A percentile compares a stretch with the other conserved stretches of the same genome.
phyloP scores from a whole-genome alignment of 805 yeast genomes.

The Jamesozyma piceae region DNA sequence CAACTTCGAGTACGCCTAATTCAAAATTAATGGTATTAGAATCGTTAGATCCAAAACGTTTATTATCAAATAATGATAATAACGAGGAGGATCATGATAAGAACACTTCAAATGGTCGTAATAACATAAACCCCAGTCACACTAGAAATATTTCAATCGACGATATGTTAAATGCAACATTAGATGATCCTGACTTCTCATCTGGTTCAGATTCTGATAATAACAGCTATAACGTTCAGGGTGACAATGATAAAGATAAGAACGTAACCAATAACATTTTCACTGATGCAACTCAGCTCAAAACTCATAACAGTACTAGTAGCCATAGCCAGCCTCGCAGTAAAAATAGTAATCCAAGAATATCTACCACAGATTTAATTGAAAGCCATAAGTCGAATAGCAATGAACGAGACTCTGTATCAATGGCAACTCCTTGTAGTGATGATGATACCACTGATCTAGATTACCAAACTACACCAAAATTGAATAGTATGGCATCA shows the following conservation, averaged over 20 bases:
- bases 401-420: background rate
- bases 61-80: background rate
- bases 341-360: background rate
- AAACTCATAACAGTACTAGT: background rate
- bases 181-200: slow-evolving; percentile 11
- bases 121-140: slow-evolving; percentile 6
- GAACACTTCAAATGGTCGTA: background rate
- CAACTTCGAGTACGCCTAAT: background rate
- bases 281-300: too few species aligned
- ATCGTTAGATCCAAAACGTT: background rate
- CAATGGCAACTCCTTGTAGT: background rate
- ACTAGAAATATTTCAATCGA: slow-evolving; percentile 15
- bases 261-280: too few species aligned
- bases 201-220: background rate
- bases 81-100: background rate
- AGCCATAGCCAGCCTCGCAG: background rate
- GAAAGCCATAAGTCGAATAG: background rate
- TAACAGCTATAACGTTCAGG: too few species aligned
- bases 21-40: background rate
- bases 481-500: background rate
- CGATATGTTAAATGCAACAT: slow-evolving; percentile 18
- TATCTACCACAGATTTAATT: background rate
- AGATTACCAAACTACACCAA: background rate
- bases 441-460: background rate
- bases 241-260: too few species aligned